Evolutionary conservation across 169 alveolate species (phyloP).

Genomic region (Cryptosporidium tyzzeri): DNA sequence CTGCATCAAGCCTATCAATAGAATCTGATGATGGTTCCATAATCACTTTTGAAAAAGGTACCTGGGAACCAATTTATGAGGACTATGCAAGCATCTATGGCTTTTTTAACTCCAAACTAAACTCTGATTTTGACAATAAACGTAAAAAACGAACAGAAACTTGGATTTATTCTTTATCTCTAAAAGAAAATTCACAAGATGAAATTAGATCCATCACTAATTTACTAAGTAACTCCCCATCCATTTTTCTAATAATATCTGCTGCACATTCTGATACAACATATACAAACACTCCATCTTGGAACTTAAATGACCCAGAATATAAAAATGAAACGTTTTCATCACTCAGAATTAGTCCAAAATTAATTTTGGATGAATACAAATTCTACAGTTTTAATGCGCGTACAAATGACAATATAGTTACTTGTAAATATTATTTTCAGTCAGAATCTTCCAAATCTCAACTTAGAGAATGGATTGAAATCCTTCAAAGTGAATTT

Average conservation of each 20-base stretch:
- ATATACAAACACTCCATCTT: background rate
- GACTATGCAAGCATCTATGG: background rate
- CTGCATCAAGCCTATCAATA: background rate
- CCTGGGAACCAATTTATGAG: constrained; percentile 45
- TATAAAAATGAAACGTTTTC: constrained; percentile 7
- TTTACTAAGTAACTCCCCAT: background rate
- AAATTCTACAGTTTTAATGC: background rate
- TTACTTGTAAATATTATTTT: constrained; percentile 23
- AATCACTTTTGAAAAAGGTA: constrained; percentile 22
- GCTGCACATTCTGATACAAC: background rate
- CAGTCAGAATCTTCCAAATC: background rate
- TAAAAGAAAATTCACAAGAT: background rate
- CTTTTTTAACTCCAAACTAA: constrained; percentile 12
- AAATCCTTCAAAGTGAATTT: constrained; percentile 2
- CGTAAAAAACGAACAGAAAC: background rate
- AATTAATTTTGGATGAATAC: background rate
- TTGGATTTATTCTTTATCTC: constrained; percentile 1
- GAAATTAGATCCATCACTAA: background rate
- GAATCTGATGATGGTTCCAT: background rate
- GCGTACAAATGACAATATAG: background rate
- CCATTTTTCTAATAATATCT: background rate
- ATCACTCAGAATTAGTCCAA: constrained; percentile 4
- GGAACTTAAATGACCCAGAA: constrained; percentile 1
- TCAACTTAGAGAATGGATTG: background rate
- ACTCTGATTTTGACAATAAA: background rate